Evolutionary conservation across 306 rosid species (phyloP).

Genomic region (Clitoria ternatea): DNA sequence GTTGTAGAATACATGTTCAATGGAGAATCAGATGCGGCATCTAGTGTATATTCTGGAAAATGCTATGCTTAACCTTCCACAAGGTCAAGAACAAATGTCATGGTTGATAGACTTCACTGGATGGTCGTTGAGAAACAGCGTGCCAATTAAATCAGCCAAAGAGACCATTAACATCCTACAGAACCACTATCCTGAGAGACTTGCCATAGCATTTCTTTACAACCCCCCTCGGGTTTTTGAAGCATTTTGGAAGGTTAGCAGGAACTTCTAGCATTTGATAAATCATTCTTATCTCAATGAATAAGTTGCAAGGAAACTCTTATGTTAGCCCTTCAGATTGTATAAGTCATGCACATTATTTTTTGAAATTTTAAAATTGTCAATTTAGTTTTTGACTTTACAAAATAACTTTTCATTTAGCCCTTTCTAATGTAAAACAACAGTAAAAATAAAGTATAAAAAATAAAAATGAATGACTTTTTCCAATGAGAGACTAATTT

Average conservation of each 20-base stretch:
- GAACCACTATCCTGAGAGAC: conserved; percentile 30
- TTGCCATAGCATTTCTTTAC: conserved; percentile 23
- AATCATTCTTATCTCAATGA: too few relatives aligned
- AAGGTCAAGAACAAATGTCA: conserved; percentile 62
- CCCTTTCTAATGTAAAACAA: too few relatives aligned
- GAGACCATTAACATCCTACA: conserved; percentile 21
- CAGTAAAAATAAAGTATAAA: too few relatives aligned
- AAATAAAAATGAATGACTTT: too few relatives aligned
- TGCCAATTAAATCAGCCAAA: conserved; percentile 20
- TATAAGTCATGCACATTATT: too few relatives aligned
- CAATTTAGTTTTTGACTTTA: too few relatives aligned
- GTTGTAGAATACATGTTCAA: conserved; percentile 52
- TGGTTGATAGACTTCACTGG: conserved; percentile 33
- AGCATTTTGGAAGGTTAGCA: conserved; percentile 31
- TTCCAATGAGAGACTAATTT: too few relatives aligned
- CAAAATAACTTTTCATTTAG: too few relatives aligned
- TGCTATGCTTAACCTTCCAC: conserved; percentile 32
- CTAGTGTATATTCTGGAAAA: conserved; percentile 60
- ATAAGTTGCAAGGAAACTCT: too few relatives aligned
- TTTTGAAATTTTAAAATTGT: too few relatives aligned
- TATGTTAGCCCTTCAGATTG: too few relatives aligned
- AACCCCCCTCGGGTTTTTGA: conserved; percentile 30
- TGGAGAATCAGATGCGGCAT: conserved; percentile 58
- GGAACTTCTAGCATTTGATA: background rate
- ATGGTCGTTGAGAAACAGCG: conserved; percentile 18